phyloP scores from a whole-genome alignment of 2,329 filamentous ascomycete genomes.

The Hypoxylon rubiginosum region DNA sequence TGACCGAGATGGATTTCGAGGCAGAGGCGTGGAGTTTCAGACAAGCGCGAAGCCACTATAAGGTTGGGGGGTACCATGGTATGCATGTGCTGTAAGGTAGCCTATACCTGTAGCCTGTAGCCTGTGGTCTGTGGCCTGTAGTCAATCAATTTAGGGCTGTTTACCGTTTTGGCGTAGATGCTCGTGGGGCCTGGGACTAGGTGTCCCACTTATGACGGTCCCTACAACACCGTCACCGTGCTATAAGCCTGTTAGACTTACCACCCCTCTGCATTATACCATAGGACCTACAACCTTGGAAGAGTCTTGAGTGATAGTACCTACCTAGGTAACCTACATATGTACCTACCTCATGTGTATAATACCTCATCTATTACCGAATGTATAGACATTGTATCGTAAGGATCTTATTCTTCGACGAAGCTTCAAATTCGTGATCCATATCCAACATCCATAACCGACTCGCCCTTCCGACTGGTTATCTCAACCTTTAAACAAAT shows the following conservation, averaged over 20 bases:
- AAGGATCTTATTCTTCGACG: constrained; percentile 6
- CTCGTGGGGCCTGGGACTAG: neutral
- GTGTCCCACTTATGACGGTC: neutral
- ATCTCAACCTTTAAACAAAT: constrained; percentile 23
- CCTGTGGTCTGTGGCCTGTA: neutral
- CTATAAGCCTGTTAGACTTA: neutral
- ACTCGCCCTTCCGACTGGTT: constrained; percentile 29
- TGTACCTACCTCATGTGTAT: neutral
- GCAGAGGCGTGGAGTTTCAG: constrained; percentile 37
- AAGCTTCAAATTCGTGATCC: constrained; percentile 16
- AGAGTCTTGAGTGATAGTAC: neutral
- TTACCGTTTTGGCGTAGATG: constrained; percentile 14
- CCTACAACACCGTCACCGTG: neutral
- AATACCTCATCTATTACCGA: constrained; percentile 3
- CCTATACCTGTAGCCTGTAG: neutral
- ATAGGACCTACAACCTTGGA: too few species aligned
- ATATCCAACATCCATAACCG: constrained; percentile 8
- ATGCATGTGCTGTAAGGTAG: constrained; percentile 14
- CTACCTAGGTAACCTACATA: too few species aligned
- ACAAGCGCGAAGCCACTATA: constrained; percentile 37
- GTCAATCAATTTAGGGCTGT: constrained; percentile 22
- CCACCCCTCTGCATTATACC: neutral
- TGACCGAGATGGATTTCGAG: constrained; percentile 19
- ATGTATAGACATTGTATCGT: constrained; percentile 2
- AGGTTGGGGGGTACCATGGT: constrained; percentile 2